These are phyloP conservation scores for Diplotaxis tenuifolia DNA, from an alignment of 345 rosid species.

Conservation along the genomic window DNA sequence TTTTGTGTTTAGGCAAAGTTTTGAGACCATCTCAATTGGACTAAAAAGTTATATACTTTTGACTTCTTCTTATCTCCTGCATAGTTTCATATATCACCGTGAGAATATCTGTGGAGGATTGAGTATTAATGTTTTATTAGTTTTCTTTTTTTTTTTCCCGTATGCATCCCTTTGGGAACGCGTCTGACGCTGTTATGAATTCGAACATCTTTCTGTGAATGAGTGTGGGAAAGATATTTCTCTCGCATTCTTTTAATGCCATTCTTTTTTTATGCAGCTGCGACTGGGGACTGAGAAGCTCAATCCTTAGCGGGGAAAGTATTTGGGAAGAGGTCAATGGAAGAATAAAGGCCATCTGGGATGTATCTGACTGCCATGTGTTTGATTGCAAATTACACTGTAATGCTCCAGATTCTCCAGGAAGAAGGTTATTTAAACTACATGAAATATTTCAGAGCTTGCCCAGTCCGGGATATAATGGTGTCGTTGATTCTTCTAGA, in stretches of 20 bases:
- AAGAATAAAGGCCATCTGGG: conserved; percentile 48
- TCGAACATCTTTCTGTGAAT: neutral
- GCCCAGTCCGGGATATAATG: conserved; percentile 51
- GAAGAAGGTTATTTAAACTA: conserved; percentile 63
- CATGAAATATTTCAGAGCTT: conserved; percentile 76
- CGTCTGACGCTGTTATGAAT: conserved; percentile 3
- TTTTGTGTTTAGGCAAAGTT: neutral
- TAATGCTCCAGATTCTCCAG: conserved; percentile 47
- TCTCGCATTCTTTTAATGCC: conserved; percentile 23
- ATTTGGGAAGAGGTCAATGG: conserved; percentile 35
- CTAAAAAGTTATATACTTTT: neutral
- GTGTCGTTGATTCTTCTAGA: conserved; percentile 44
- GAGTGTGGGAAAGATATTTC: conserved; percentile 1
- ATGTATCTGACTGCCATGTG: conserved; percentile 77
- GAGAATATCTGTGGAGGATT: neutral
- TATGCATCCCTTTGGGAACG: neutral
- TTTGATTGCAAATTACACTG: conserved; percentile 64
- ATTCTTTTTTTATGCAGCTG: conserved; percentile 59
- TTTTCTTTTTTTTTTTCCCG: neutral
- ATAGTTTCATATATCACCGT: neutral
- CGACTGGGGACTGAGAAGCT: conserved; percentile 73
- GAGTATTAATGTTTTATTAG: neutral
- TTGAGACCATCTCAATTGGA: neutral
- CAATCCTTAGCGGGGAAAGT: conserved; percentile 42
- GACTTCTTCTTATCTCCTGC: neutral